A percentile compares a stretch with the other conserved stretches of the same genome.
Conservation (phyloP, 2,329 filamentous ascomycete genomes). For the Aspergillus spinulosporus region DNA sequence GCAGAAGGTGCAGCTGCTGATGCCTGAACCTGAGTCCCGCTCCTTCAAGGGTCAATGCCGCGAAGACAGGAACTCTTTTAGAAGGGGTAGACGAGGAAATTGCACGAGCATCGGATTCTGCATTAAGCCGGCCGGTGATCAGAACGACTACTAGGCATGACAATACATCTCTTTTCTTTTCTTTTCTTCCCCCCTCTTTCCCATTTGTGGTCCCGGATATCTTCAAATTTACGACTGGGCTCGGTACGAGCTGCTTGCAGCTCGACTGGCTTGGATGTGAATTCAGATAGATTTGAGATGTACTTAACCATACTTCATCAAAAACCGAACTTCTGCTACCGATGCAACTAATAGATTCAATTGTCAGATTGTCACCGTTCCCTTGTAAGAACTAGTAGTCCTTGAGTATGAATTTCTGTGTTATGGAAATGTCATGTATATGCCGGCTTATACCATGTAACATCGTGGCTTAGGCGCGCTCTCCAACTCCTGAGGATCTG, state of each 20-base stretch:
- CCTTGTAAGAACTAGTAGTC: background rate
- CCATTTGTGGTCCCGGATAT: background rate
- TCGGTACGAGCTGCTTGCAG: background rate
- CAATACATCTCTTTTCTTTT: background rate
- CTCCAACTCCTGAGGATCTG: too few species aligned
- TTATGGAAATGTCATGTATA: too few species aligned
- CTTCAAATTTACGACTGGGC: background rate
- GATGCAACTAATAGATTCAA: background rate
- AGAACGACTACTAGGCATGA: background rate
- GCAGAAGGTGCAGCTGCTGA: background rate
- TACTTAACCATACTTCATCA: background rate
- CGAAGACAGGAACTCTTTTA: too few species aligned
- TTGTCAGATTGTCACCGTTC: background rate
- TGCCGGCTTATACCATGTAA: too few species aligned
- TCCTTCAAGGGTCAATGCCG: too few species aligned
- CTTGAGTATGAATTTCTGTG: background rate
- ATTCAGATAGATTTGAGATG: constrained; percentile 1
- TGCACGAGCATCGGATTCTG: too few species aligned
- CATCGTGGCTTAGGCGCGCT: too few species aligned
- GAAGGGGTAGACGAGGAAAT: too few species aligned
- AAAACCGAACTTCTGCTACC: background rate
- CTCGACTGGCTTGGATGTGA: background rate
- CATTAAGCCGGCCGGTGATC: too few species aligned
- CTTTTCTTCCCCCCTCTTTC: background rate
- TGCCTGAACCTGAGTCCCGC: background rate